phyloP scores from a whole-genome alignment of 2,329 filamentous ascomycete genomes.

The Monosporascus sp. region DNA sequence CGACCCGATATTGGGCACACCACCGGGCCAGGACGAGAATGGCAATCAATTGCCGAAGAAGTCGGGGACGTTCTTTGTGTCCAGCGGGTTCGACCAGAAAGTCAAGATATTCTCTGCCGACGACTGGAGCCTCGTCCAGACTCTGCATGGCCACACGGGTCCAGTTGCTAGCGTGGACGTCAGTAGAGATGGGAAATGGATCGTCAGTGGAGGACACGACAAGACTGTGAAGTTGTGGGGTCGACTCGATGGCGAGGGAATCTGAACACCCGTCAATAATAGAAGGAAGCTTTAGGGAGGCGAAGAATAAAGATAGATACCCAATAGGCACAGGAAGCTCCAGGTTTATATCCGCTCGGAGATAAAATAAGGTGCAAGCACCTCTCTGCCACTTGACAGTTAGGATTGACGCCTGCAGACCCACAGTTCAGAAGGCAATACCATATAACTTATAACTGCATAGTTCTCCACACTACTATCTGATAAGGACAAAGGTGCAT shows the following conservation, averaged over 20 bases:
- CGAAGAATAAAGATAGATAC: background rate
- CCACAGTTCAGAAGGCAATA: too few relatives aligned
- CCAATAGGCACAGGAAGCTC: background rate
- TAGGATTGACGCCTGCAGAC: too few relatives aligned
- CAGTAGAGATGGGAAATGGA: conserved; percentile 80
- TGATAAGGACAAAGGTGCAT: too few relatives aligned
- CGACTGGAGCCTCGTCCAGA: conserved; percentile 88
- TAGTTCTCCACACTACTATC: too few relatives aligned
- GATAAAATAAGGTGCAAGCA: too few relatives aligned
- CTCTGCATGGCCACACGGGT: conserved; percentile 81
- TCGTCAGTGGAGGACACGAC: conserved; percentile 90
- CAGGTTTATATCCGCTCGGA: too few relatives aligned
- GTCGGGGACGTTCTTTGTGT: conserved; percentile 86
- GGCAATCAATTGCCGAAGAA: conserved; percentile 71
- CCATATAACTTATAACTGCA: too few relatives aligned
- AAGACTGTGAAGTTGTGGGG: conserved; percentile 96
- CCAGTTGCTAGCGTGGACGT: conserved; percentile 90
- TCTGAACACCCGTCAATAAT: conserved; percentile 26
- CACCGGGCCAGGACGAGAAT: conserved; percentile 58
- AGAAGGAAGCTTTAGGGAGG: background rate
- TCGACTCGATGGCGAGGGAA: conserved; percentile 63
- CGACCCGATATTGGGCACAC: conserved; percentile 58
- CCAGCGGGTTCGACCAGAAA: conserved; percentile 86
- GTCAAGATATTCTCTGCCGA: conserved; percentile 95
- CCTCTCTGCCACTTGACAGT: too few relatives aligned